These are phyloP conservation scores for Amanita molliuscula DNA, from an alignment of 768 basidiomycete genomes.

Conservation along the genomic window DNA sequence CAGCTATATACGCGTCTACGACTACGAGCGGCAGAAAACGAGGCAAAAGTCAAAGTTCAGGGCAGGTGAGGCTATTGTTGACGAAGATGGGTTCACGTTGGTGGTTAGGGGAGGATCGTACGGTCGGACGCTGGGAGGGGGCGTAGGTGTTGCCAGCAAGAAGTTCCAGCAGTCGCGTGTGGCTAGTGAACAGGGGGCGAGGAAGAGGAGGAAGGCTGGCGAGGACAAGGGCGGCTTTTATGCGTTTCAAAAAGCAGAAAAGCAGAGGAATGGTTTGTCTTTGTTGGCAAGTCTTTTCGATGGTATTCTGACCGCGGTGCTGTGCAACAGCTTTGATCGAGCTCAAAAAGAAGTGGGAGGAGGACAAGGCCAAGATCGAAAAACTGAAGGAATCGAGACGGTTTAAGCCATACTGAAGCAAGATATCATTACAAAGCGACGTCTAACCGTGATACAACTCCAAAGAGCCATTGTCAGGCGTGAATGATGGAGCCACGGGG, in stretches of 20 bases:
- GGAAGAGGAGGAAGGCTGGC: slow-evolving; percentile 47
- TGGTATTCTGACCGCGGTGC: not conserved
- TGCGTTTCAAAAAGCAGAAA: slow-evolving; percentile 84
- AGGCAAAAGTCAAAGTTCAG: slow-evolving; percentile 56
- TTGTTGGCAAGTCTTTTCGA: not conserved
- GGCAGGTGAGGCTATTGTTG: slow-evolving; percentile 84
- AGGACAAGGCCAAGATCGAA: slow-evolving; percentile 79
- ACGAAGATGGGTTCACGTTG: slow-evolving; percentile 91
- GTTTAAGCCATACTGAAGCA: slow-evolving; percentile 73
- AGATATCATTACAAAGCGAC: too few species aligned
- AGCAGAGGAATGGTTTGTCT: slow-evolving; percentile 67
- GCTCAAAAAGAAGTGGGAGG: slow-evolving; percentile 76
- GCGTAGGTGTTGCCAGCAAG: slow-evolving; percentile 54
- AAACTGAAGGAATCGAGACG: slow-evolving; percentile 67
- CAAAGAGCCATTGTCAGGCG: too few species aligned
- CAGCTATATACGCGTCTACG: slow-evolving; percentile 65
- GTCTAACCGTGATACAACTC: too few species aligned
- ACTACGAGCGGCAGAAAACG: slow-evolving; percentile 54
- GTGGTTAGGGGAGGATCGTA: slow-evolving; percentile 90
- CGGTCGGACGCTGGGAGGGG: slow-evolving; percentile 81
- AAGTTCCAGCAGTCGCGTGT: slow-evolving; percentile 52
- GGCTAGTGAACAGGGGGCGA: slow-evolving; percentile 31
- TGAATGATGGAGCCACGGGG: too few species aligned
- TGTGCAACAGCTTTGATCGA: slow-evolving; percentile 48
- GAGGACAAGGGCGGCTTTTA: slow-evolving; percentile 73